phyloP scores from a whole-genome alignment of 176 grass and related monocot genomes.

The Eragrostis nindensis region DNA sequence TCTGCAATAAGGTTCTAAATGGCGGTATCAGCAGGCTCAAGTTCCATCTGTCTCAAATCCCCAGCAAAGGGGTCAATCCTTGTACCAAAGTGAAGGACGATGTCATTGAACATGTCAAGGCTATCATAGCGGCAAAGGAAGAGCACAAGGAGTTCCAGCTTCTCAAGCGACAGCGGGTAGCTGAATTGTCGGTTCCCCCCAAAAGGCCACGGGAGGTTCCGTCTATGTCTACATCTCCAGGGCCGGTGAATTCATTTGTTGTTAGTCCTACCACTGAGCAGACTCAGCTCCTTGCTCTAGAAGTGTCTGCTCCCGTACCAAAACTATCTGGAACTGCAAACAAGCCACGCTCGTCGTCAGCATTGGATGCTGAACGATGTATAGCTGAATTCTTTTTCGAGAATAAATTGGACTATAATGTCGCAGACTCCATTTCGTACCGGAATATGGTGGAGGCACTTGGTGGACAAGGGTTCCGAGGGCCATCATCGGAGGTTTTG shows the following conservation, averaged over 20 bases:
- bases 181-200: constrained; percentile 37
- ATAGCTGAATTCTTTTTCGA: constrained; percentile 98
- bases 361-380: constrained; percentile 68
- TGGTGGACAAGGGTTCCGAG: constrained; percentile 72
- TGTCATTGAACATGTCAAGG: constrained; percentile 70
- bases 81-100: constrained; percentile 78
- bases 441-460: constrained; percentile 75
- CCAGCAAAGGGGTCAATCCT: constrained; percentile 86
- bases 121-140: constrained; percentile 86
- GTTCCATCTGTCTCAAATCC: constrained; percentile 86
- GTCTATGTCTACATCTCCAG: constrained; percentile 45
- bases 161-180: constrained; percentile 64
- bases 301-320: constrained; percentile 10
- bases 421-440: constrained; percentile 73
- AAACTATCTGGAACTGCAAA: constrained; percentile 23
- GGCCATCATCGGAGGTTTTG: constrained; percentile 65
- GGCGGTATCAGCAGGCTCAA: constrained; percentile 96
- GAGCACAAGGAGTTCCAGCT: constrained; percentile 66
- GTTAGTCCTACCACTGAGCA: constrained; percentile 39
- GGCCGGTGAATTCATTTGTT: constrained; percentile 30
- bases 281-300: constrained; percentile 30
- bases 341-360: constrained; percentile 17
- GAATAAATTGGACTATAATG: constrained; percentile 85
- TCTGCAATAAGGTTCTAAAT: constrained; percentile 85
- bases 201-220: constrained; percentile 35